Evolutionary conservation across 163 green algal genomes (phyloP), one percentile per base, ranked within the genome.

Genomic region (Scenedesmus sp.): DNA sequence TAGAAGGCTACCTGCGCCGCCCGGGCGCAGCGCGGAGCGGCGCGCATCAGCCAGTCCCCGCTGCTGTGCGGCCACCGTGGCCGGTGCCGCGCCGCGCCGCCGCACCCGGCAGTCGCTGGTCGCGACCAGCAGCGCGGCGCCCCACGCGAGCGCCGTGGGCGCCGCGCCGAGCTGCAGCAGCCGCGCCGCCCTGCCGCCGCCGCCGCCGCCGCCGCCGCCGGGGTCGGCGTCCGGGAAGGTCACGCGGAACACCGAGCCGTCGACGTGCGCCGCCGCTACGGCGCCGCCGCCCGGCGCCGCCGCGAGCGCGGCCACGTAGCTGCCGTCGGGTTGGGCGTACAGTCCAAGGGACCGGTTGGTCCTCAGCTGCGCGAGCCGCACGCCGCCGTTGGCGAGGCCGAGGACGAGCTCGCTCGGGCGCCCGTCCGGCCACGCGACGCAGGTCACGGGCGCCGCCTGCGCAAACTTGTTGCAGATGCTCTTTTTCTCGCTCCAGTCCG

Each of bases 391-490:
- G 15, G 87, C 72, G 6, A 87, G 74, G 15, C 85, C 92, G 80
- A 95, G 95, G 18, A 92, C 85, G 17, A 96, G 67, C 65, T 95
- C 89, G 29, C 92, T 83, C 14, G 81, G 86, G 17, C 79, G 77
- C 47, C 69, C 80, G 2, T 58, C 57, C 13, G 88, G 89, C 91
- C 91, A 97, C 14, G 79, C 83, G 26, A 95, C 34, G 70, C 77
- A 84, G 4, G 91, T 95, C 7, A 97, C 75, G 15, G 90, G 54
- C 17, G 51, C 67, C 14, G 75, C 66, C 60, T 93, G 87, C 34
- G 79, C 69, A 67, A 96, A 97, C 80, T 96, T 96, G 87, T 96
- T 96, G 87, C 93, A 96, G 54, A 97, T 95, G 56, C 75, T 89
- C 85, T 97, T 97, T 78, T 95, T 97, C 18, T 95, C 92, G 2